A percentile compares a stretch with the other conserved stretches of the same genome.
phyloP scores from a whole-genome alignment of 805 yeast genomes.

The Clavispora carvajalis region DNA sequence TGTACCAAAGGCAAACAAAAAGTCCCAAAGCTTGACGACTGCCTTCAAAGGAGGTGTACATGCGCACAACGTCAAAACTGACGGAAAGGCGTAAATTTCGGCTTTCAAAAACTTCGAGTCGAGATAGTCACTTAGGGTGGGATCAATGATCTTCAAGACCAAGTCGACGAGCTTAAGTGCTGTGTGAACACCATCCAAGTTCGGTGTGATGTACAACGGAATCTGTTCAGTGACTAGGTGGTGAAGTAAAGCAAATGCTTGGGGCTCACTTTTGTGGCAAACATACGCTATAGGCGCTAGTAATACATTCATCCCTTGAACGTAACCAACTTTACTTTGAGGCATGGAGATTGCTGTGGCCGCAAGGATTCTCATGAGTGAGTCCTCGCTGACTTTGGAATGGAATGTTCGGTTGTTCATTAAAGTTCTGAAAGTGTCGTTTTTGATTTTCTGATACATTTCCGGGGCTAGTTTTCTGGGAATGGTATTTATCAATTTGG shows the following conservation, averaged over 20 bases:
- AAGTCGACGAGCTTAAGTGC: slow-evolving; percentile 72
- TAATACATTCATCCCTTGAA: slow-evolving; percentile 89
- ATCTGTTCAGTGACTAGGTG: slow-evolving; percentile 57
- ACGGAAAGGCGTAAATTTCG: slow-evolving; percentile 80
- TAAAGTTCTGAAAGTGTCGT: slow-evolving; percentile 82
- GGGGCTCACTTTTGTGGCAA: slow-evolving; percentile 70
- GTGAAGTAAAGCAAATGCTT: slow-evolving; percentile 71
- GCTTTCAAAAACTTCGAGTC: slow-evolving; percentile 68
- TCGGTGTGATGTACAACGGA: slow-evolving; percentile 74
- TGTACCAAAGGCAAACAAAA: slow-evolving; percentile 83
- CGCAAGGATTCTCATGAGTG: slow-evolving; percentile 63
- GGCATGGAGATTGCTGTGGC: slow-evolving; percentile 52
- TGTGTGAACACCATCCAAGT: slow-evolving; percentile 74
- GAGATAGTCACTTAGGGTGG: slow-evolving; percentile 55
- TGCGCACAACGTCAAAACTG: slow-evolving; percentile 78
- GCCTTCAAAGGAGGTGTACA: slow-evolving; percentile 82
- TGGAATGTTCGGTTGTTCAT: slow-evolving; percentile 68
- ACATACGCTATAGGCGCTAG: slow-evolving; percentile 79
- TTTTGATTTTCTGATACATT: slow-evolving; percentile 63
- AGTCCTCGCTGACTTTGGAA: slow-evolving; percentile 60
- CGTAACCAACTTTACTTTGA: slow-evolving; percentile 47
- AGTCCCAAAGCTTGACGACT: slow-evolving; percentile 81
- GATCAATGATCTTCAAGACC: slow-evolving; percentile 67
- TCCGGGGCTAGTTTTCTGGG: slow-evolving; percentile 41
- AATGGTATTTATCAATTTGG: slow-evolving; percentile 46